Evolutionary conservation across 768 basidiomycete species (phyloP).

Genomic region (Tricholoma sp.): DNA sequence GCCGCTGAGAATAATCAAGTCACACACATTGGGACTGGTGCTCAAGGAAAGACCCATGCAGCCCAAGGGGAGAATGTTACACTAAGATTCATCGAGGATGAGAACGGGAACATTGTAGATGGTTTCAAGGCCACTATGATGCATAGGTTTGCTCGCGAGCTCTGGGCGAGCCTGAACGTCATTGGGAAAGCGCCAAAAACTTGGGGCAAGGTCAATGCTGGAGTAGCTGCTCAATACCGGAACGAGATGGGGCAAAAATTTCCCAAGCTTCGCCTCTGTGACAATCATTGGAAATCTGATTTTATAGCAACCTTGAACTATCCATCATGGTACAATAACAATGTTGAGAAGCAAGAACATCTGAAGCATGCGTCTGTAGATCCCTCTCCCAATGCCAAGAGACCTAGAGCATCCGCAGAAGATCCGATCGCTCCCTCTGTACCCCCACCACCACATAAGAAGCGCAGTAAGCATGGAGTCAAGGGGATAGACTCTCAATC

Average conservation of each 20-base stretch:
- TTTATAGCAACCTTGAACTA: conserved; percentile 12
- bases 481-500: not conserved
- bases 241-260: conserved; percentile 13
- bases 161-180: not conserved
- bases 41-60: not conserved
- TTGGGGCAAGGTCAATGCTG: not conserved
- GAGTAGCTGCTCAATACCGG: not conserved
- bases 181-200: not conserved
- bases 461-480: not conserved
- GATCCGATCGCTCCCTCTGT: no score
- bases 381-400: no score
- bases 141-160: not conserved
- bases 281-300: conserved; percentile 17
- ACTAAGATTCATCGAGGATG: not conserved
- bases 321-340: conserved; percentile 11
- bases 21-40: not conserved
- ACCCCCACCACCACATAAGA: not conserved
- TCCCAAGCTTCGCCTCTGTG: conserved; percentile 14
- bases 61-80: not conserved
- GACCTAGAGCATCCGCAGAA: no score
- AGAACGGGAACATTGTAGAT: not conserved
- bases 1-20: not conserved
- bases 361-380: no score
- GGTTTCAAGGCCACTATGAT: not conserved
- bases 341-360: not conserved